Evolutionary conservation across 768 basidiomycete genomes (phyloP).

Genomic region (Tulasnella sp.): DNA sequence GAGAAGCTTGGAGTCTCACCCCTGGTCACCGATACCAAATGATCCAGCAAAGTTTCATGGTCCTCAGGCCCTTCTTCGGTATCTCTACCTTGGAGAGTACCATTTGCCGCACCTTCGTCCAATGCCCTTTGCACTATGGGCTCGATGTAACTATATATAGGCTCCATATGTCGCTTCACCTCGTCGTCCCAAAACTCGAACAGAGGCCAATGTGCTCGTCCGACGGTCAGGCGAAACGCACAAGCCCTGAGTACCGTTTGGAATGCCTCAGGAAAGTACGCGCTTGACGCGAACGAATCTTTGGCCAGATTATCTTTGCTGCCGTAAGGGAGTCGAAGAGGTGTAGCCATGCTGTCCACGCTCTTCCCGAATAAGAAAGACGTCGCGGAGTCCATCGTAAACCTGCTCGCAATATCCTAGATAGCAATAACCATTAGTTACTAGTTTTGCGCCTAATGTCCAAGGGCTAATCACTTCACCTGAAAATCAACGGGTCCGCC

Average conservation of each 20-base stretch:
- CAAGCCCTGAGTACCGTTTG: neutral
- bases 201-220: constrained; percentile 33
- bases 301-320: constrained; percentile 31
- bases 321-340: constrained; percentile 27
- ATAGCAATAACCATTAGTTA: neutral
- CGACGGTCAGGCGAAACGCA: neutral
- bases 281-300: neutral
- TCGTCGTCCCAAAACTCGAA: constrained; percentile 35
- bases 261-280: neutral
- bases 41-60: constrained; percentile 56
- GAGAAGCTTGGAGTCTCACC: constrained; percentile 31
- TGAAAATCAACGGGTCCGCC: constrained; percentile 51
- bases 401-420: constrained; percentile 45
- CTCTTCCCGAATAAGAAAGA: constrained; percentile 56
- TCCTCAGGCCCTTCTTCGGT: constrained; percentile 29
- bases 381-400: constrained; percentile 56
- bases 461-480: constrained; percentile 24
- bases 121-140: constrained; percentile 52
- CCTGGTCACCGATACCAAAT: constrained; percentile 53
- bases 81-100: constrained; percentile 32
- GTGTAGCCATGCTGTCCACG: constrained; percentile 39
- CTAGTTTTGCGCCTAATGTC: no score
- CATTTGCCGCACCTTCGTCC: neutral
- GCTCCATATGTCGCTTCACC: constrained; percentile 35
- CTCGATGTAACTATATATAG: constrained; percentile 43